Evolutionary conservation across 495 filamentous ascomycete species (phyloP).

Genomic region (Penicillium pancosmium): DNA sequence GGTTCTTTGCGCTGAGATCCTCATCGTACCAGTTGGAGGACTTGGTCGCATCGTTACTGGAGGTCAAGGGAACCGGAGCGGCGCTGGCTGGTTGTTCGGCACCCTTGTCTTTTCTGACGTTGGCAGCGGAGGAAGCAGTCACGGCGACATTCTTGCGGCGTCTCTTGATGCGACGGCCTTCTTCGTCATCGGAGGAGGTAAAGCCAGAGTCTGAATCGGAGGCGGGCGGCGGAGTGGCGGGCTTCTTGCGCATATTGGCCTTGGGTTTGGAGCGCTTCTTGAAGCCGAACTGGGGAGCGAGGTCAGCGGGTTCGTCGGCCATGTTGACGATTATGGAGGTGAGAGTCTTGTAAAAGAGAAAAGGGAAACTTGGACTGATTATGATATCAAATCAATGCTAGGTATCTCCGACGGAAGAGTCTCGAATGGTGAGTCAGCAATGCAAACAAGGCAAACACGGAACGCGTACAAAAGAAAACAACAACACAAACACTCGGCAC

Average conservation of each 20-base stretch:
- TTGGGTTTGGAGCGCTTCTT: slow-evolving; percentile 86
- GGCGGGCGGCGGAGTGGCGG: slow-evolving; percentile 75
- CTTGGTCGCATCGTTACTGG: slow-evolving; percentile 89
- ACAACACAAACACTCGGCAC: slow-evolving; percentile 8
- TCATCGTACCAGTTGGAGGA: slow-evolving; percentile 86
- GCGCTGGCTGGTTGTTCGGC: slow-evolving; percentile 62
- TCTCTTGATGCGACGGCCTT: slow-evolving; percentile 74
- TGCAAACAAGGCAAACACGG: slow-evolving; percentile 29
- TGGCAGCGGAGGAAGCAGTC: slow-evolving; percentile 53
- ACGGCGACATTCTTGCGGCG: slow-evolving; percentile 68
- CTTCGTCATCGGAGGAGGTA: slow-evolving; percentile 76
- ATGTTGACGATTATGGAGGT: slow-evolving; percentile 8
- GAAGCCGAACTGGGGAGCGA: slow-evolving; percentile 56
- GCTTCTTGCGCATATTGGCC: slow-evolving; percentile 78
- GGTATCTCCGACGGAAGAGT: slow-evolving; percentile 12
- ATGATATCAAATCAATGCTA: neutral
- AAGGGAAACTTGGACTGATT: no score
- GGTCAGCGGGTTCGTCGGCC: slow-evolving; percentile 21
- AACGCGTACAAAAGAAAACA: slow-evolving; percentile 17
- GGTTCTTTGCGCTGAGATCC: slow-evolving; percentile 56
- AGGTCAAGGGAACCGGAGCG: slow-evolving; percentile 53
- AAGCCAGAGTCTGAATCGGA: slow-evolving; percentile 62
- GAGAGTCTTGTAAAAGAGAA: neutral
- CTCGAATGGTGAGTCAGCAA: slow-evolving; percentile 11
- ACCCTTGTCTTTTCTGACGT: slow-evolving; percentile 44